Evolutionary conservation across 495 filamentous ascomycete species (phyloP), one percentile per base, ranked within the genome.

Genomic region (Podospora didyma): DNA sequence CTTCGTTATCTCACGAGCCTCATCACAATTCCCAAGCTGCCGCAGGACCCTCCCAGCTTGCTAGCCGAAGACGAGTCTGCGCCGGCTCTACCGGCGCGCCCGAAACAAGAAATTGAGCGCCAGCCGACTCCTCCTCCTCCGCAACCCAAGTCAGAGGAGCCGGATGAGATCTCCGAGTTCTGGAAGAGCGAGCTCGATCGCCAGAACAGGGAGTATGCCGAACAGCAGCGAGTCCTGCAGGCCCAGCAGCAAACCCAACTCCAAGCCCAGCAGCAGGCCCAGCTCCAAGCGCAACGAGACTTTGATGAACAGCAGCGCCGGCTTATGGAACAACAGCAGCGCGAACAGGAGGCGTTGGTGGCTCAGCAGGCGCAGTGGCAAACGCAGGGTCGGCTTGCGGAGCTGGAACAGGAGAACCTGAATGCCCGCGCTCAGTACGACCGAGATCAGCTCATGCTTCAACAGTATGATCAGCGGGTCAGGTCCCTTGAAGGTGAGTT

Each of bases 391-490:
- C 87, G 90, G 20, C 76, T 97, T 66, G 94, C 93, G 11, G 92
- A 98, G 74, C 76, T 98, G 20, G 93, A 98, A 72, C 89, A 87
- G 55, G 92, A 97, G 72, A 96, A 97, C 65, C 75, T 98, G 26
- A 93, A 94, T 65, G 92, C 94, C 7, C 83, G 93, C 35, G 91
- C 92, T 6, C 94, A 97, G 70, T 96, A 96, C 68, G 91, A 97
- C 67, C 86, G 88, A n/a, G 90, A 97, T 71, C 92, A 97, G 69
- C 74, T 98, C 49, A 89, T 97, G 88, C 81, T 98, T 39, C 88
- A 97, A 74, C 93, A 97, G 66, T 98, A 97, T 68, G 94, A 98
- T 66, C 84, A 88, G 62, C 82, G 90, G 61, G 90, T 98, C 59
- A 97, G 96, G 76, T 87, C 89, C 45, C 75, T 98, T 31, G 94